phyloP scores from a whole-genome alignment of 306 rosid genomes.

The Geum urbanum region DNA sequence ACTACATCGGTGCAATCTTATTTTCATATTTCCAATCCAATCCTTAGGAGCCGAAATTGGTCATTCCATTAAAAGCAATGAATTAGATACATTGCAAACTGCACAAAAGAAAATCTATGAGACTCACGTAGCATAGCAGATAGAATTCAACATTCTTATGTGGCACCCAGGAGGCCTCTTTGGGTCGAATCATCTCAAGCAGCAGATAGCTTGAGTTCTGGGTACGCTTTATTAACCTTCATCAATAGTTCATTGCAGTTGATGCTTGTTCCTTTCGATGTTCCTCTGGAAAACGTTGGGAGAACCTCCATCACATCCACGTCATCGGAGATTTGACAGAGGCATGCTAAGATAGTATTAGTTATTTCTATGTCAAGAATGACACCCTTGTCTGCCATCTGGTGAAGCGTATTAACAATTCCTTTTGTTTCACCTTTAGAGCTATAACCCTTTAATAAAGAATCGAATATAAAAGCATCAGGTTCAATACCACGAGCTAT shows the following conservation, averaged over 20 bases:
- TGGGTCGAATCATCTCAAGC: constrained; percentile 14
- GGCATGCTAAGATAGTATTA: constrained; percentile 55
- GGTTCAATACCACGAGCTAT: constrained; percentile 51
- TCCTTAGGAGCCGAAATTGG: neutral
- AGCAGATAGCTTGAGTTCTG: constrained; percentile 43
- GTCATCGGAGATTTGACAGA: constrained; percentile 42
- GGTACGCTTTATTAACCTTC: constrained; percentile 47
- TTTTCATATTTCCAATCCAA: neutral
- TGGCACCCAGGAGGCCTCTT: constrained; percentile 20
- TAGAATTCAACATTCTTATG: neutral
- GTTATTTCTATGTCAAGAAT: constrained; percentile 56
- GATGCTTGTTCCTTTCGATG: constrained; percentile 37
- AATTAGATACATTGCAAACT: neutral
- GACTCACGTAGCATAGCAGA: constrained; percentile 29
- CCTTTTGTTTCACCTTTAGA: constrained; percentile 44
- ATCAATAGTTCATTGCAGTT: constrained; percentile 46
- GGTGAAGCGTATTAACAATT: constrained; percentile 50
- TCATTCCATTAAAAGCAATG: neutral
- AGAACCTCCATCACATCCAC: constrained; percentile 50
- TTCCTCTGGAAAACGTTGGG: constrained; percentile 47
- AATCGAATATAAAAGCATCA: constrained; percentile 50
- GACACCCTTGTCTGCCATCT: constrained; percentile 65
- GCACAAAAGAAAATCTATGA: constrained; percentile 6
- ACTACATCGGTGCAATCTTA: neutral
- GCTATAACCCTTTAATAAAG: constrained; percentile 62